These are phyloP conservation scores for Verticillium tricorpus DNA, from an alignment of 2,329 filamentous ascomycete species.

Conservation along the genomic window DNA sequence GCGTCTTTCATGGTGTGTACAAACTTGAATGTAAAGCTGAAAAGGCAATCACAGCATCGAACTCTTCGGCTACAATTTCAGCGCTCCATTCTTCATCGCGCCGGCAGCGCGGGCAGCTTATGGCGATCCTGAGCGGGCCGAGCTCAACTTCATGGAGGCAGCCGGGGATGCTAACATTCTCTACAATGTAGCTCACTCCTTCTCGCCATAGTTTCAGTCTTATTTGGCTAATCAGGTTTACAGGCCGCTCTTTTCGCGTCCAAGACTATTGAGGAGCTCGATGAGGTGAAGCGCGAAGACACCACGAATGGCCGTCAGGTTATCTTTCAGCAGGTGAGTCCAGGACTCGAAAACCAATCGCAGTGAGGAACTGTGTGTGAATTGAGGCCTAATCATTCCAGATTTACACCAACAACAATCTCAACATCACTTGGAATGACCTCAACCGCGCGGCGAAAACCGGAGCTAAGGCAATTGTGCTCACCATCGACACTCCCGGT, in stretches of 20 bases:
- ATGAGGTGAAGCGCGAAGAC: constrained; percentile 18
- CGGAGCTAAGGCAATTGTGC: constrained; percentile 31
- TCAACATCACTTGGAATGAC: constrained; percentile 25
- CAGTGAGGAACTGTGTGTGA: no score
- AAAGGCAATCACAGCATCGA: constrained; percentile 15
- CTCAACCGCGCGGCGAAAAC: constrained; percentile 25
- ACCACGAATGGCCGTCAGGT: constrained; percentile 21
- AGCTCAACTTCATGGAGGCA: constrained; percentile 42
- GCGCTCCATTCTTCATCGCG: constrained; percentile 44
- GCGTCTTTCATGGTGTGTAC: no score
- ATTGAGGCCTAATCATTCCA: no score
- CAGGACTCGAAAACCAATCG: no score
- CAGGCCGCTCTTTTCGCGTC: constrained; percentile 10
- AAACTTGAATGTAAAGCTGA: no score
- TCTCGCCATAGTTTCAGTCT: no score
- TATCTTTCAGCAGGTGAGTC: constrained; percentile 23
- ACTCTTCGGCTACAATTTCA: constrained; percentile 41
- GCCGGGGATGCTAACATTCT: constrained; percentile 39
- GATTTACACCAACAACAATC: constrained; percentile 28
- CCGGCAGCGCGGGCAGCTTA: constrained; percentile 40
- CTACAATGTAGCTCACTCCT: constrained; percentile 26
- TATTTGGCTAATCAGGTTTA: no score
- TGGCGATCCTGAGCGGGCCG: constrained; percentile 33
- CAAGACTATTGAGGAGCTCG: constrained; percentile 29
- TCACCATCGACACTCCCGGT: constrained; percentile 28